phyloP scores from a whole-genome alignment of 2,329 filamentous ascomycete genomes.

The Botrytis fabae region DNA sequence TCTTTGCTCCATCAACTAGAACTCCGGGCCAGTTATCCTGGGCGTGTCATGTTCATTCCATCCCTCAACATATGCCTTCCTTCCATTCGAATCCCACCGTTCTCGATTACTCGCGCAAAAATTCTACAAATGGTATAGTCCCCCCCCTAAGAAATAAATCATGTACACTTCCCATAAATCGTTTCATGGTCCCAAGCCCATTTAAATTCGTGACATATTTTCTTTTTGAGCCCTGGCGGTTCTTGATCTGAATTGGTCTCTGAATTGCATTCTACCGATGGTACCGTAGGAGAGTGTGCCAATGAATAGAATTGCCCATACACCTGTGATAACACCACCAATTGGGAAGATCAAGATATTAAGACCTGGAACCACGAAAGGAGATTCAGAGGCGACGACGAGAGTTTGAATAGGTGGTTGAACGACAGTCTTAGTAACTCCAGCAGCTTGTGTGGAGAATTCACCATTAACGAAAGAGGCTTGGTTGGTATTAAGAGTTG shows the following conservation, averaged over 20 bases:
- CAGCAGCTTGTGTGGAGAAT: constrained; percentile 53
- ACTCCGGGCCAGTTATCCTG: not conserved
- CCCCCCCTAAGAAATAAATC: constrained; percentile 12
- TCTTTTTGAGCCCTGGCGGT: constrained; percentile 47
- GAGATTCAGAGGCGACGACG: constrained; percentile 42
- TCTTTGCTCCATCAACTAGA: not conserved
- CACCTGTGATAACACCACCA: constrained; percentile 64
- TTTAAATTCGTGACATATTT: constrained; percentile 34
- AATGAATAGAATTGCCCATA: constrained; percentile 61
- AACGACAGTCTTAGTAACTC: constrained; percentile 37
- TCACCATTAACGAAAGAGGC: constrained; percentile 70
- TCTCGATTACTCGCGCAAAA: not conserved
- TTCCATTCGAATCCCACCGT: not conserved
- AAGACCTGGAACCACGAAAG: constrained; percentile 69
- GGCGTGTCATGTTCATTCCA: not conserved
- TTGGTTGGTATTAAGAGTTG: constrained; percentile 68
- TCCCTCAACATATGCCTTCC: not conserved
- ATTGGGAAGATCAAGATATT: constrained; percentile 69
- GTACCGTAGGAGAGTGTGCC: constrained; percentile 64
- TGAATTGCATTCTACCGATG: constrained; percentile 64
- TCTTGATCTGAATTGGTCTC: constrained; percentile 60
- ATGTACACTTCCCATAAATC: constrained; percentile 7
- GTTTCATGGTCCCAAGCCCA: not conserved
- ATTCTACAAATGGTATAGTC: constrained; percentile 17
- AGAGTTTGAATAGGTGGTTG: constrained; percentile 38